Base-by-base conservation (phyloP, 805 yeast genomes). In the Blastobotrys muscicola region DNA sequence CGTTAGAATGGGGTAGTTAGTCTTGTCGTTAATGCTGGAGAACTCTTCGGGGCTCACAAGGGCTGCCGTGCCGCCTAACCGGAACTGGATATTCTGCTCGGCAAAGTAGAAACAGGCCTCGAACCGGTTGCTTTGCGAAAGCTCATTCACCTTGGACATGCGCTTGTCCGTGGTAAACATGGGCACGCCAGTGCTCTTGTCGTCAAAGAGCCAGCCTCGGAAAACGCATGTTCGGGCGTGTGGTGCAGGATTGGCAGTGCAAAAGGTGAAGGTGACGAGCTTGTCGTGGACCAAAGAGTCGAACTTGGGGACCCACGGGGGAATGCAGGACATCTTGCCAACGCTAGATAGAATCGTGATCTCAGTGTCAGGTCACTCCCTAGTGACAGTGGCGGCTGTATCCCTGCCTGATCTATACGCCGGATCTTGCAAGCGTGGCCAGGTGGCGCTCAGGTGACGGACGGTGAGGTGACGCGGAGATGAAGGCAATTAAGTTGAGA, bases 21-120 rank as follows among this genome's bases (percentile, higher is more conserved):
- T 60, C 26, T 20, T 20, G 26, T 20, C 26, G 26, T 20, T 20
- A 20, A 20, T 20, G 26, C 26, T 20, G 26, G 26, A 20, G 26
- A 20, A 20, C 6, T 20, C 26, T 20, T 20, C 26, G 4, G 41
- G 36, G 12, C 36, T 39, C 8, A 78, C 59, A 9, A 68, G 54
- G 48, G 76, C 70, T 10, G 83, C 83, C 23, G 67, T 60, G 9
- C 95, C 95, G 45, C 78, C 71, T 48, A 85, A 67, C 52, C 95
- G 68, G 58, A 79, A 82, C 62, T 85, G 95, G 55, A 74, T 80
- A 58, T 72, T 72, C 16, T 73, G 59, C 15, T 67, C 68, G 7
- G 69, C 73, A 57, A 85, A 82, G 66, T 84, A 82, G 57, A 82
- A 83, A 45, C 85, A 82, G 1, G 85, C 83, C 63, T 85, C 94